Evolutionary conservation across 163 green algal species (phyloP).

Genomic region (Chlorella variabilis): DNA sequence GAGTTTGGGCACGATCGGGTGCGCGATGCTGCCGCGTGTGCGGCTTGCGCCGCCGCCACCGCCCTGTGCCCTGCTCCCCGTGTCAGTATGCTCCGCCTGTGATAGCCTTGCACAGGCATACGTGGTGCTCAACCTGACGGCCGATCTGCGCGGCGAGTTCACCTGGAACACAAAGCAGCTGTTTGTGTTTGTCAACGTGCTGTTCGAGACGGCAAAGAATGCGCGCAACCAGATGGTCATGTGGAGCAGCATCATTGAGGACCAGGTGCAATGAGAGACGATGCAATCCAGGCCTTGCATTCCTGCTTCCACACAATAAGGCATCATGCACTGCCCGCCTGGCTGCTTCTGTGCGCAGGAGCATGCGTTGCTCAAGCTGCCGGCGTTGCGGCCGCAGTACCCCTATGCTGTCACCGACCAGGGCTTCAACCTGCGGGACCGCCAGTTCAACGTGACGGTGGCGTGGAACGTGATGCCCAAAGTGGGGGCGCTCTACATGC

Average conservation of each 20-base stretch:
- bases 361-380: slow-evolving; percentile 62
- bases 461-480: slow-evolving; percentile 37
- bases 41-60: too few relatives aligned
- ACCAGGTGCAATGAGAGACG: slow-evolving; percentile 41
- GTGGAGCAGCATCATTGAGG: slow-evolving; percentile 84
- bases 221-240: slow-evolving; percentile 78
- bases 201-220: slow-evolving; percentile 75
- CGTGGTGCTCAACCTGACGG: slow-evolving; percentile 75
- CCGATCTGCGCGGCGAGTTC: slow-evolving; percentile 81
- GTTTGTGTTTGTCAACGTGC: slow-evolving; percentile 72
- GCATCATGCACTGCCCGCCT: neutral
- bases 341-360: slow-evolving; percentile 35
- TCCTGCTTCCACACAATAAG: neutral
- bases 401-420: slow-evolving; percentile 72
- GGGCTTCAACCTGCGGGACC: slow-evolving; percentile 64
- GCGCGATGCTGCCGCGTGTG: neutral
- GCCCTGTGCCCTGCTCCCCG: too few relatives aligned
- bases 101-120: slow-evolving; percentile 62
- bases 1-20: slow-evolving; percentile 50
- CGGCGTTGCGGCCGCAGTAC: slow-evolving; percentile 80
- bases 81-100: neutral
- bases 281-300: neutral
- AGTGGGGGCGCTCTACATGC: slow-evolving; percentile 40
- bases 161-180: slow-evolving; percentile 95
- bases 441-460: slow-evolving; percentile 86